phyloP scores from a whole-genome alignment of 768 basidiomycete species.

The Cystofilobasidium bisporidii region DNA sequence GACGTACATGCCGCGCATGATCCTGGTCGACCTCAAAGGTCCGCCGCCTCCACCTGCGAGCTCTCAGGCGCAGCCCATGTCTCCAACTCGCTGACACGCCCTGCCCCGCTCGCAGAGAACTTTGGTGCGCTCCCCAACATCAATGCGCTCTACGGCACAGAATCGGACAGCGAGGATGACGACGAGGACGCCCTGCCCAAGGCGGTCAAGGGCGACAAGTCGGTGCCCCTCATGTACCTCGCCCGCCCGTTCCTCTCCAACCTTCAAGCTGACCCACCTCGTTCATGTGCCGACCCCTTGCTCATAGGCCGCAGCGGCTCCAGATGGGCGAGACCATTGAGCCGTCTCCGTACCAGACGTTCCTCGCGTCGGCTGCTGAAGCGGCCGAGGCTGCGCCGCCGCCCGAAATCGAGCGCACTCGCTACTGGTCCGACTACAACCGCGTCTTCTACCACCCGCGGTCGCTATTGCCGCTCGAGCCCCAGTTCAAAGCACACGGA shows the following conservation, averaged over 20 bases:
- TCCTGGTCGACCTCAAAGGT: conserved; percentile 23
- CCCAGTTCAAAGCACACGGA: conserved; percentile 50
- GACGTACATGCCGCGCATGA: conserved; percentile 23
- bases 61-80: no score
- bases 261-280: not conserved
- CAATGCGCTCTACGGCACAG: conserved; percentile 24
- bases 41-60: not conserved
- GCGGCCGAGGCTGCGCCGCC: not conserved
- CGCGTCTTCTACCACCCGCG: conserved; percentile 57
- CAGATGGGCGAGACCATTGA: not conserved
- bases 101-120: conserved; percentile 16
- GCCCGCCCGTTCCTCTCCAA: no score
- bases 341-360: conserved; percentile 25
- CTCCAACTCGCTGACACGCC: not conserved
- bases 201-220: not conserved
- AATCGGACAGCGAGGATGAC: not conserved
- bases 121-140: conserved; percentile 26
- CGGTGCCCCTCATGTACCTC: no score
- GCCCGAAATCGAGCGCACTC: conserved; percentile 7
- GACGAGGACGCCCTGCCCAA: not conserved
- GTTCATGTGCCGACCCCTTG: not conserved
- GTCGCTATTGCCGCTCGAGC: conserved; percentile 56
- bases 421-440: conserved; percentile 61
- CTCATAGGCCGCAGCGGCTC: conserved; percentile 15
- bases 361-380: conserved; percentile 2